Conservation (phyloP, 768 basidiomycete species). For the Peribolospora baueri region DNA sequence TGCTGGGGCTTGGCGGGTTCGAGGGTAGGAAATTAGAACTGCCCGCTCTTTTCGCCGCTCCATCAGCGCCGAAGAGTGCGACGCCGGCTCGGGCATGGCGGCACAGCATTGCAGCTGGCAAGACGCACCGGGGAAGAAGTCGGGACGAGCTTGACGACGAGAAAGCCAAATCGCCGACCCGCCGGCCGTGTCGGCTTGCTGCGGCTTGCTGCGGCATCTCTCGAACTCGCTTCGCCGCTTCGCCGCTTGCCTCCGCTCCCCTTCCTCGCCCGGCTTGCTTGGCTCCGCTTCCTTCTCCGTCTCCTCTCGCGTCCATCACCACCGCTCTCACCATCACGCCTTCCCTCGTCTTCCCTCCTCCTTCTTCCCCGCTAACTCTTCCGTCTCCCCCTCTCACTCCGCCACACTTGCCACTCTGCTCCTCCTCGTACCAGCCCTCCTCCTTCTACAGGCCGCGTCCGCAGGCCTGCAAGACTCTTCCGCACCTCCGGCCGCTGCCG, state of each 20-base stretch:
- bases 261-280: neutral
- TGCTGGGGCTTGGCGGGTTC: no score
- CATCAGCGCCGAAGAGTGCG: no score
- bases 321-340: slow-evolving; percentile 11
- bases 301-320: slow-evolving; percentile 9
- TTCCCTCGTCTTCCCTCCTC: neutral
- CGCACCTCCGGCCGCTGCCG: no score
- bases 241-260: neutral
- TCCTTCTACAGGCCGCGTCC: no score
- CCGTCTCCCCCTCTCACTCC: neutral
- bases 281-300: slow-evolving; percentile 7
- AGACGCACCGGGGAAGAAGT: no score
- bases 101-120: no score
- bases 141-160: slow-evolving; percentile 10
- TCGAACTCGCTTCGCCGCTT: neutral
- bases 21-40: no score
- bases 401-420: no score
- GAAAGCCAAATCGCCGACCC: neutral
- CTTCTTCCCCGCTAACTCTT: neutral
- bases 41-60: no score
- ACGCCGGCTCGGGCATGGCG: no score
- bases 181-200: neutral
- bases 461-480: no score
- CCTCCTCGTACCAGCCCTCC: no score
- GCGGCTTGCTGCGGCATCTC: neutral